Conservation (phyloP, 2,329 filamentous ascomycete species). For the Ilyonectria mors-panacis region DNA sequence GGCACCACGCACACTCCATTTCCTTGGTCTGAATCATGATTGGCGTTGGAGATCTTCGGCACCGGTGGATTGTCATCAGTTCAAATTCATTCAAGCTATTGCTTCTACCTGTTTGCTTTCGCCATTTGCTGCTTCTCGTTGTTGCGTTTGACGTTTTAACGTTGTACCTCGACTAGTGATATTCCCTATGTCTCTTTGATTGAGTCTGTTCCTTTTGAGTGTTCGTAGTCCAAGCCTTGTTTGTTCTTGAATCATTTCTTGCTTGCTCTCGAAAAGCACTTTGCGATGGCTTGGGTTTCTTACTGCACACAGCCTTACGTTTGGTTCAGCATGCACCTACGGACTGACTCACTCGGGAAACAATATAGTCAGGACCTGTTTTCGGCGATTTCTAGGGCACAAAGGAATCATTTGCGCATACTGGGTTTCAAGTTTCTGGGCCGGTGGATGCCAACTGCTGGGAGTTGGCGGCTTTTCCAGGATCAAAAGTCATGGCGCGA, state of each 20-base stretch:
- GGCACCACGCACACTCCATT: constrained; percentile 51
- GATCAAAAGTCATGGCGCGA: constrained; percentile 29
- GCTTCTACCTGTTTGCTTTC: constrained; percentile 46
- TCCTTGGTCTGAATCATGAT: constrained; percentile 58
- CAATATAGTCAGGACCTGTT: background rate
- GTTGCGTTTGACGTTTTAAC: constrained; percentile 44
- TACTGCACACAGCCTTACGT: constrained; percentile 5
- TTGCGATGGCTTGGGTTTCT: constrained; percentile 6
- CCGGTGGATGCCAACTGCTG: constrained; percentile 10
- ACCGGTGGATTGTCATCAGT: constrained; percentile 56
- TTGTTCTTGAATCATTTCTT: constrained; percentile 23
- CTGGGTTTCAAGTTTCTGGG: constrained; percentile 14
- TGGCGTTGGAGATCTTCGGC: constrained; percentile 60
- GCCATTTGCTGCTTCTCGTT: constrained; percentile 45
- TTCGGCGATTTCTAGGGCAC: constrained; percentile 8
- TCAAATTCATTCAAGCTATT: constrained; percentile 54
- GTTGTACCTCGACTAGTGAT: constrained; percentile 29
- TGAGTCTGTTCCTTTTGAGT: constrained; percentile 36
- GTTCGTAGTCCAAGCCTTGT: constrained; percentile 39
- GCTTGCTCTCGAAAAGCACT: constrained; percentile 1
- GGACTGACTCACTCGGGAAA: background rate
- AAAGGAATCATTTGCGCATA: constrained; percentile 12
- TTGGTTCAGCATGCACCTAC: constrained; percentile 6
- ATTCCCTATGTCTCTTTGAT: constrained; percentile 40
- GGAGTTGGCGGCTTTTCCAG: constrained; percentile 12